phyloP scores from a whole-genome alignment of 306 rosid genomes.

The Crotalaria pallida region DNA sequence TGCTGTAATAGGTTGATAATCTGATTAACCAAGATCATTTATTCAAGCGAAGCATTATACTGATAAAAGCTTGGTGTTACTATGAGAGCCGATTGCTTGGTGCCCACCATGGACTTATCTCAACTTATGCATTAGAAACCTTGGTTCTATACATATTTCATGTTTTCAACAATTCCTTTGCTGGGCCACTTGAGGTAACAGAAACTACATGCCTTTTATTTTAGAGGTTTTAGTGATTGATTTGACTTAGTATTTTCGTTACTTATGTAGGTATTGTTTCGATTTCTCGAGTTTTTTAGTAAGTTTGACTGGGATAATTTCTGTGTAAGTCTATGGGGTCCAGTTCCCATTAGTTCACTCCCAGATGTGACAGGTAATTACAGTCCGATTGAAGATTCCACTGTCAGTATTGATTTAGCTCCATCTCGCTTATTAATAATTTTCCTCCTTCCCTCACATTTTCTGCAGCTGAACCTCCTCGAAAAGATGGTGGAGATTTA shows the following conservation, averaged over 20 bases:
- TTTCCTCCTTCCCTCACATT: constrained; percentile 8
- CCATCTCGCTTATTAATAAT: constrained; percentile 1
- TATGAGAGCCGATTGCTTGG: constrained; percentile 97
- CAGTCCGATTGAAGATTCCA: constrained; percentile 8
- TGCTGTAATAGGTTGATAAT: constrained; percentile 71
- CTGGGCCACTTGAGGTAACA: constrained; percentile 98
- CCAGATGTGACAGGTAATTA: constrained; percentile 90
- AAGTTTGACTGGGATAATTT: constrained; percentile 99
- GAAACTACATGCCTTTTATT: constrained; percentile 14
- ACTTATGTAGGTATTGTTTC: constrained; percentile 71
- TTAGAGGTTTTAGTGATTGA: constrained; percentile 15
- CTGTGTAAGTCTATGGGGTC: constrained; percentile 97
- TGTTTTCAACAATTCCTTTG: constrained; percentile 84
- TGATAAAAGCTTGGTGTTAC: constrained; percentile 99
- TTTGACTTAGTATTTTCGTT: constrained; percentile 15
- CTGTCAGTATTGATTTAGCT: background rate
- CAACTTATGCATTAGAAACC: constrained; percentile 96
- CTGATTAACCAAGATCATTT: constrained; percentile 80
- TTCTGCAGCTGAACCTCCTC: constrained; percentile 87
- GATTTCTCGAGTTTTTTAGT: constrained; percentile 93
- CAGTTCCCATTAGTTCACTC: constrained; percentile 81
- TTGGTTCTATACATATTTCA: constrained; percentile 98
- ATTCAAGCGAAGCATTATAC: constrained; percentile 95
- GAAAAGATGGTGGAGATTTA: constrained; percentile 88
- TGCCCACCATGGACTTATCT: constrained; percentile 99